Evolutionary conservation across 352 stramenopile species (phyloP), one percentile per base, ranked within the genome.

Genomic region (Phytopythium boreale): DNA sequence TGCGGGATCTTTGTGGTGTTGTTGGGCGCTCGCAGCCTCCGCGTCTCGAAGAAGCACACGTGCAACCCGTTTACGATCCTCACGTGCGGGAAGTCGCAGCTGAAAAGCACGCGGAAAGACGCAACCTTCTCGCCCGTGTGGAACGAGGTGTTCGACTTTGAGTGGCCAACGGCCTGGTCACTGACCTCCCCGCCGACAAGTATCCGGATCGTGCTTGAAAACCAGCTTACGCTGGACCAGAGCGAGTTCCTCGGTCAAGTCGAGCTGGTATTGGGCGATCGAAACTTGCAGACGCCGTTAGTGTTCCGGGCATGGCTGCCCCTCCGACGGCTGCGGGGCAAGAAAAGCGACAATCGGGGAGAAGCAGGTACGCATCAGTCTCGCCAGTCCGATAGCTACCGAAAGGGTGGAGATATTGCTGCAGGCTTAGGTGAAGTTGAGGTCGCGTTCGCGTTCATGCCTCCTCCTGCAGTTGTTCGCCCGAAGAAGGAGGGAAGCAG

Each of bases 141-240:
- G 84, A 90, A 92, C 63, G 84, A 92, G 44, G 56, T 90, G 2
- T 90, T 92, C 31, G 84, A 92, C 62, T 92, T 92, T 64, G 84
- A 88, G 56, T 88, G 76, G 80, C 55, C 66, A 43, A 55, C 0
- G 12, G 4, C 56, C 5, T 1, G 7, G 15, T 26, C 22, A 12
- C 2, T 10, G 8, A 29, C 2, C 15, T 46, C 20, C 10, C 6
- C 27, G 2, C 61, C 62, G 0, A 56, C 61, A 0, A 62, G 1
- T 34, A 17, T 89, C 0, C 77, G 79, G 7, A 55, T 92, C 37
- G 69, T 77, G 19, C 52, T 92, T 20, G 80, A 90, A 49, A 92
- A 88, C 44, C 81, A 92, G 62, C 63, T 92, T 19, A 87, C 73
- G 5, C 64, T 74, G 4, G 81, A 90, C 53, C 81, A 90, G 36